These are phyloP conservation scores for Circinella umbellata DNA, from an alignment of 371 early-diverging fungal genomes.

Conservation along the genomic window DNA sequence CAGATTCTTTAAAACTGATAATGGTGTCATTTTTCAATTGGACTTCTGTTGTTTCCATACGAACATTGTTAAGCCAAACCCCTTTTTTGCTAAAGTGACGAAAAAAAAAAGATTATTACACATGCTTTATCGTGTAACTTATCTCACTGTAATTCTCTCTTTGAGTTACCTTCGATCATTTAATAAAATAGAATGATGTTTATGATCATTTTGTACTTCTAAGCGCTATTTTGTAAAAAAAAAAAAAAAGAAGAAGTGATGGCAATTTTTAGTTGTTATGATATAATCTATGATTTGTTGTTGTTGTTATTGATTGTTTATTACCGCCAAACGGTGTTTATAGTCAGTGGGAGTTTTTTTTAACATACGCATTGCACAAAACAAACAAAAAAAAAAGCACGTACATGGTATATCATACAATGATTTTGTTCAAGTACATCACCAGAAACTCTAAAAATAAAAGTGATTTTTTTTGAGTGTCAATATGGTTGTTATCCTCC, in stretches of 20 bases:
- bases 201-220: not conserved
- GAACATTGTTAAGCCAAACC: not conserved
- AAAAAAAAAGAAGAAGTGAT: not conserved
- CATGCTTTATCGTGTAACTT: not conserved
- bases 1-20: not conserved
- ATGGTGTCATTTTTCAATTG: not conserved
- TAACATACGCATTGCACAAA: not conserved
- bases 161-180: conserved; percentile 2
- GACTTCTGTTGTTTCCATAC: not conserved
- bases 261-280: not conserved
- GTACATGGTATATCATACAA: conserved; percentile 10
- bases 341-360: no score
- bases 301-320: not conserved
- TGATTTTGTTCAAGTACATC: not conserved
- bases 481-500: no score
- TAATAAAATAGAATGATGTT: not conserved
- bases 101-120: not conserved
- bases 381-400: not conserved
- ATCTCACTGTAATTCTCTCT: not conserved
- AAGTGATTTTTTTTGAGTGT: not conserved
- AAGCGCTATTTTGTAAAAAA: not conserved
- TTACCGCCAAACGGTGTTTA: not conserved
- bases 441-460: not conserved
- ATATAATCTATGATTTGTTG: not conserved
- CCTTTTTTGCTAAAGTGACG: not conserved